Percentiles rank a stretch among this genome's conserved stretches.
Conservation (phyloP, 2,329 filamentous ascomycete species). For the Fusarium subglutinans region DNA sequence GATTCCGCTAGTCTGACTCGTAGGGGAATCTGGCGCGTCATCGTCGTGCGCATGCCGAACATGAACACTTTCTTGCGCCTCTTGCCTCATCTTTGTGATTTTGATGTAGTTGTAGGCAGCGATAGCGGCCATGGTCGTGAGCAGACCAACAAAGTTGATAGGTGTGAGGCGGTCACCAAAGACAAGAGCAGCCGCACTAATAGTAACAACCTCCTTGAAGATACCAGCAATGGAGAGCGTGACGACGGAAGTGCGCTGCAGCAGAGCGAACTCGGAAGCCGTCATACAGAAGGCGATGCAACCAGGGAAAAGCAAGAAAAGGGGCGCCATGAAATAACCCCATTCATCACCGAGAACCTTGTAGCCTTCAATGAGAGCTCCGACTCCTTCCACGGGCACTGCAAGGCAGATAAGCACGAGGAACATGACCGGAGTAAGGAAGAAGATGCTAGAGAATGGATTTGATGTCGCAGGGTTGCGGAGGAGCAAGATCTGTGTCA, state of each 20-base stretch:
- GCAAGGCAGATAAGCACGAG: constrained; percentile 81
- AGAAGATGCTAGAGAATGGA: constrained; percentile 96
- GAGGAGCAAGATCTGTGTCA: constrained; percentile 96
- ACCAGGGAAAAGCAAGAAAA: constrained; percentile 89
- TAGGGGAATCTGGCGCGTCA: constrained; percentile 42
- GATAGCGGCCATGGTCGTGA: constrained; percentile 91
- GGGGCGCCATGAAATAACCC: constrained; percentile 71
- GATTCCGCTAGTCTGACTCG: constrained; percentile 53
- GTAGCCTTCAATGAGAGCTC: constrained; percentile 73
- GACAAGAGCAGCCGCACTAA: constrained; percentile 84
- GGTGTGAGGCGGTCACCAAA: constrained; percentile 89
- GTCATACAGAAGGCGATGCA: constrained; percentile 96
- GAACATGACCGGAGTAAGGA: constrained; percentile 98
- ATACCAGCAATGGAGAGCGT: constrained; percentile 97
- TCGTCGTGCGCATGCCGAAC: constrained; percentile 49
- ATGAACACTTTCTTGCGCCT: constrained; percentile 69
- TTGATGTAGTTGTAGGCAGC: constrained; percentile 94
- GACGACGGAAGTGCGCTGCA: constrained; percentile 94
- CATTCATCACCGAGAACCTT: constrained; percentile 70
- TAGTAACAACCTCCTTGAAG: constrained; percentile 98
- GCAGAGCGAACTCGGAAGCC: constrained; percentile 90
- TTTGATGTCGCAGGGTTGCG: constrained; percentile 95
- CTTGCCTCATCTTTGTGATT: constrained; percentile 84
- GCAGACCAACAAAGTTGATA: constrained; percentile 85
- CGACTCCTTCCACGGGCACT: constrained; percentile 84